Evolutionary conservation across 139 green algal genomes (phyloP).

Genomic region (Raphidocelis subcapitata): DNA sequence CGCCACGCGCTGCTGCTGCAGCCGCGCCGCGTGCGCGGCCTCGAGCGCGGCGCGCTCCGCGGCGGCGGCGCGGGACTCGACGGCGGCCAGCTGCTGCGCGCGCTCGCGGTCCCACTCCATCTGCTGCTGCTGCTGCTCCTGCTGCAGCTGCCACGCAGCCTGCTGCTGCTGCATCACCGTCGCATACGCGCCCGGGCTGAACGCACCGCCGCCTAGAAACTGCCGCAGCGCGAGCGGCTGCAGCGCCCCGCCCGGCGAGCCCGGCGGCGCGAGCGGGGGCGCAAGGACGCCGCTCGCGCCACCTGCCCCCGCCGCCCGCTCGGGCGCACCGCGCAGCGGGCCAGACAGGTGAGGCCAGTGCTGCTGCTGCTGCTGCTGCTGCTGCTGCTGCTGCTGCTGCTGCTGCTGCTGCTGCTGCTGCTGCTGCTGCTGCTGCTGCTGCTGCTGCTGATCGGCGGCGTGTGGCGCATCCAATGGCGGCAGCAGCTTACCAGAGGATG

Average conservation of each 20-base stretch:
- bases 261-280: too few species aligned
- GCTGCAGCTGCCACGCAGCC: background rate
- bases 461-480: too few species aligned
- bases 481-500: too few species aligned
- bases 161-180: background rate
- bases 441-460: background rate
- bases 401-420: background rate
- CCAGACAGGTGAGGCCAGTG: too few species aligned
- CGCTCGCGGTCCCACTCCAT: conserved; percentile 32
- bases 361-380: too few species aligned
- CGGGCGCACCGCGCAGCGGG: too few species aligned
- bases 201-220: too few species aligned
- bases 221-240: too few species aligned
- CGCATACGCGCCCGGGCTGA: background rate
- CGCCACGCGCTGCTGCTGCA: background rate
- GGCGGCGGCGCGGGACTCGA: conserved; percentile 7
- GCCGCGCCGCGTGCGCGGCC: conserved; percentile 12
- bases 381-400: background rate
- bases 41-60: conserved; percentile 15
- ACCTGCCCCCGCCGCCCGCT: too few species aligned
- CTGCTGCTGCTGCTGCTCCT: conserved; percentile 2
- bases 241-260: background rate
- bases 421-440: background rate
- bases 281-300: too few species aligned
- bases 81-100: background rate